Conservation (phyloP, 441 rosid species). For the Eruca vesicaria region DNA sequence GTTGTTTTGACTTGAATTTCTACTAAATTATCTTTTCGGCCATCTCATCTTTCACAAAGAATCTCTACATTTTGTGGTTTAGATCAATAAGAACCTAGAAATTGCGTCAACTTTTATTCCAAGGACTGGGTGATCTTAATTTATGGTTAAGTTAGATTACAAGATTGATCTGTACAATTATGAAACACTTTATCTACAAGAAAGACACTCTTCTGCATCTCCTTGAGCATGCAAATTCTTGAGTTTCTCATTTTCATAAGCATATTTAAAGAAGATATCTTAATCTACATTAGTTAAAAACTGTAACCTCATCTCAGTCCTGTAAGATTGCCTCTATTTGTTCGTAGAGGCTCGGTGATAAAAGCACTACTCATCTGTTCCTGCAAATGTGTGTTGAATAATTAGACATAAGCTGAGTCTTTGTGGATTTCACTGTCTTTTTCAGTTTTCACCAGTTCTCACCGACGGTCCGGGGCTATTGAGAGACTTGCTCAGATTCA, state of each 20-base stretch:
- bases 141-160: neutral
- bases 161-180: conserved; percentile 7
- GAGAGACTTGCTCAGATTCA: neutral
- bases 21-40: neutral
- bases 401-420: no score
- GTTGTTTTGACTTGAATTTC: neutral
- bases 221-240: conserved; percentile 9
- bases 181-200: conserved; percentile 16
- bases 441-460: no score
- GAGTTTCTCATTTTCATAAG: neutral
- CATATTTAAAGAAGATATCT: neutral
- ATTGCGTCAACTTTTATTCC: neutral
- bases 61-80: neutral
- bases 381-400: no score
- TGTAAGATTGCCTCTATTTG: neutral
- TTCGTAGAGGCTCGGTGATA: neutral
- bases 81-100: neutral
- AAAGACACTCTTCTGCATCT: conserved; percentile 4
- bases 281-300: neutral
- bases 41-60: neutral
- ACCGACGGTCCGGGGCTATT: neutral
- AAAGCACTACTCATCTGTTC: neutral
- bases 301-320: neutral
- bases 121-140: neutral
- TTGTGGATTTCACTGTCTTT: no score